Evolutionary conservation across 768 basidiomycete genomes (phyloP).

Genomic region (Termitomyces sp.): DNA sequence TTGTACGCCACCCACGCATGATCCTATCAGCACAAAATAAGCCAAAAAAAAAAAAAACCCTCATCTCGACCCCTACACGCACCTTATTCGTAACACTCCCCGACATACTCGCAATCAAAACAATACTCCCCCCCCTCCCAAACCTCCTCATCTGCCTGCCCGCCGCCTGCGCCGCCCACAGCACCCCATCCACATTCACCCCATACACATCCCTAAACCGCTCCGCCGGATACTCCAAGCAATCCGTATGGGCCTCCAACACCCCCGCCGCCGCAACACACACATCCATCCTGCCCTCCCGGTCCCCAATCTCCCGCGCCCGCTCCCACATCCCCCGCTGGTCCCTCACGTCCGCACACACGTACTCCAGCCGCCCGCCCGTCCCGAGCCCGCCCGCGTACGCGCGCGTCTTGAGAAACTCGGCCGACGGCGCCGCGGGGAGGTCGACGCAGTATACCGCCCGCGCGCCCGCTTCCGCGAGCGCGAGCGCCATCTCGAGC

Average conservation of each 20-base stretch:
- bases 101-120: slow-evolving; percentile 47
- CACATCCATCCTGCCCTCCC: slow-evolving; percentile 67
- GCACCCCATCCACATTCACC: slow-evolving; percentile 44
- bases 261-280: slow-evolving; percentile 79
- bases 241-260: slow-evolving; percentile 50
- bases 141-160: slow-evolving; percentile 41
- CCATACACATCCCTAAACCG: slow-evolving; percentile 58
- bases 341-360: slow-evolving; percentile 58
- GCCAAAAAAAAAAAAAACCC: no score
- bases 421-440: slow-evolving; percentile 45
- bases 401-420: slow-evolving; percentile 47
- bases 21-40: slow-evolving; percentile 28
- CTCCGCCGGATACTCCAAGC: slow-evolving; percentile 58
- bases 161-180: slow-evolving; percentile 46
- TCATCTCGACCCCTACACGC: slow-evolving; percentile 2
- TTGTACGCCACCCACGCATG: slow-evolving; percentile 77
- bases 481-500: slow-evolving; percentile 75
- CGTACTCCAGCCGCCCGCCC: slow-evolving; percentile 47
- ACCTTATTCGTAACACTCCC: slow-evolving; percentile 71
- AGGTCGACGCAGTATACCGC: slow-evolving; percentile 69
- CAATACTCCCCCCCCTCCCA: slow-evolving; percentile 35
- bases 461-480: slow-evolving; percentile 68
- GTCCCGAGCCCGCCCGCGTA: slow-evolving; percentile 44
- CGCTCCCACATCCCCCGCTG: slow-evolving; percentile 54
- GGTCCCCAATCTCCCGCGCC: slow-evolving; percentile 54